These are phyloP conservation scores for Xylaria polymorpha DNA, from an alignment of 2,329 filamentous ascomycete genomes.

Conservation along the genomic window DNA sequence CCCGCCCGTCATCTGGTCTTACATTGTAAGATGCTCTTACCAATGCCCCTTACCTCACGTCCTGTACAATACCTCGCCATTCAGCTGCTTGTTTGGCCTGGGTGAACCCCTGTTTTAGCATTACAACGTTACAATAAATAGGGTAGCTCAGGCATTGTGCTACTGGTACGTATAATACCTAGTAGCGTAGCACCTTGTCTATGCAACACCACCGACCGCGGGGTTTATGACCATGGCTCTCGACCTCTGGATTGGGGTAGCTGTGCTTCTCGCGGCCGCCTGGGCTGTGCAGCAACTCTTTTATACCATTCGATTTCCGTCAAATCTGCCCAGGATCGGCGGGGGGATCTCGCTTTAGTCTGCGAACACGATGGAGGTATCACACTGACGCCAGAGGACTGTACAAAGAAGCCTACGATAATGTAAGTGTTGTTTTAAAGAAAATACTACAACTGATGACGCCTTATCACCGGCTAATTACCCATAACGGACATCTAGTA, in stretches of 20 bases:
- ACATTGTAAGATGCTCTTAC: neutral
- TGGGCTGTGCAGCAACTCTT: conserved; percentile 35
- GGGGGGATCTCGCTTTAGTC: conserved; percentile 33
- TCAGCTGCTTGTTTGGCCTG: neutral
- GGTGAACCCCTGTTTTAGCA: neutral
- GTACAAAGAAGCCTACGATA: conserved; percentile 42
- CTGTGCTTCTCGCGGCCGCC: conserved; percentile 15
- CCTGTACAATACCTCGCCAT: neutral
- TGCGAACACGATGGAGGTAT: conserved; percentile 37
- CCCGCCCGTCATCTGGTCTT: neutral
- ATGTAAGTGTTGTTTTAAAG: conserved; percentile 34
- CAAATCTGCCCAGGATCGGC: conserved; percentile 38
- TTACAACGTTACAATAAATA: neutral
- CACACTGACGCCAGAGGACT: conserved; percentile 37
- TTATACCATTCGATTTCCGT: conserved; percentile 40
- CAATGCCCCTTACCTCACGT: neutral
- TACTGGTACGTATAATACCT: neutral
- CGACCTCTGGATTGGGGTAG: conserved; percentile 17
- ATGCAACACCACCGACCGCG: neutral
- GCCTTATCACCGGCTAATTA: neutral
- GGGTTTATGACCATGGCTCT: neutral
- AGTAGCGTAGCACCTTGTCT: neutral
- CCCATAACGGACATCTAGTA: conserved; percentile 50
- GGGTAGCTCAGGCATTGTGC: neutral
- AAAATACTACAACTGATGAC: neutral